phyloP scores from a whole-genome alignment of 345 rosid genomes.

The Sonneratia alba region DNA sequence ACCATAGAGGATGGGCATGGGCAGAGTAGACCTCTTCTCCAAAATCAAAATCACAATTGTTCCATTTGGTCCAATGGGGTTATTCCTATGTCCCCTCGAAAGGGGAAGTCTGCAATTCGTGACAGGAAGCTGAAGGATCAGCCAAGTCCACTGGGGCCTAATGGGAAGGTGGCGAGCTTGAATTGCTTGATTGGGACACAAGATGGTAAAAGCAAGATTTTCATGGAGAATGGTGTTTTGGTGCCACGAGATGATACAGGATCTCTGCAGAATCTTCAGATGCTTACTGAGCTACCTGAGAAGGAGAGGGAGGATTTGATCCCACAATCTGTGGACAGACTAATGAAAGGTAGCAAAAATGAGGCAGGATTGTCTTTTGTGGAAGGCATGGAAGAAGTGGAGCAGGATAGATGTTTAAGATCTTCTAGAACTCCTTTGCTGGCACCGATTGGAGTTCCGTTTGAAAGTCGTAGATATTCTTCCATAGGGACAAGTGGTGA shows the following conservation, averaged over 20 bases:
- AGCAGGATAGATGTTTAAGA: slow-evolving; percentile 27
- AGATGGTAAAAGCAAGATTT: slow-evolving; percentile 31
- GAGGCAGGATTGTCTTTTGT: slow-evolving; percentile 24
- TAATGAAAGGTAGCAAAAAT: slow-evolving; percentile 26
- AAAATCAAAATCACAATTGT: slow-evolving; percentile 48
- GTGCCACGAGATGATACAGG: slow-evolving; percentile 56
- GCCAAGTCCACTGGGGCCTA: slow-evolving; percentile 75
- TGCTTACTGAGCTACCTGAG: slow-evolving; percentile 41
- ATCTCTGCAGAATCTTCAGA: slow-evolving; percentile 38
- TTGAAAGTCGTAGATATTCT: slow-evolving; percentile 43
- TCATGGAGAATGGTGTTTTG: slow-evolving; percentile 55
- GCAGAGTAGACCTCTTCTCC: slow-evolving; percentile 37
- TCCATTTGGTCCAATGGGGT: slow-evolving; percentile 73
- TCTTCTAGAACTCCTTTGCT: slow-evolving; percentile 40
- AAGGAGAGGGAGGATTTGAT: slow-evolving; percentile 36
- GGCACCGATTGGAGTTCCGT: slow-evolving; percentile 80
- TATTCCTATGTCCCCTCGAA: slow-evolving; percentile 55
- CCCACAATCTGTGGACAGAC: slow-evolving; percentile 30
- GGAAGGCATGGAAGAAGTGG: slow-evolving; percentile 50
- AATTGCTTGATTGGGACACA: slow-evolving; percentile 45
- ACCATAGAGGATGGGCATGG: slow-evolving; percentile 48
- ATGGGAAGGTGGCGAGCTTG: slow-evolving; percentile 62
- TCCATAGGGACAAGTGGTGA: slow-evolving; percentile 31
- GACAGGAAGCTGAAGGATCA: slow-evolving; percentile 61
- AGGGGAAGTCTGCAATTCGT: slow-evolving; percentile 54